These are phyloP conservation scores for Ascochyta fabae DNA, from an alignment of 2,329 filamentous ascomycete species.

Conservation along the genomic window DNA sequence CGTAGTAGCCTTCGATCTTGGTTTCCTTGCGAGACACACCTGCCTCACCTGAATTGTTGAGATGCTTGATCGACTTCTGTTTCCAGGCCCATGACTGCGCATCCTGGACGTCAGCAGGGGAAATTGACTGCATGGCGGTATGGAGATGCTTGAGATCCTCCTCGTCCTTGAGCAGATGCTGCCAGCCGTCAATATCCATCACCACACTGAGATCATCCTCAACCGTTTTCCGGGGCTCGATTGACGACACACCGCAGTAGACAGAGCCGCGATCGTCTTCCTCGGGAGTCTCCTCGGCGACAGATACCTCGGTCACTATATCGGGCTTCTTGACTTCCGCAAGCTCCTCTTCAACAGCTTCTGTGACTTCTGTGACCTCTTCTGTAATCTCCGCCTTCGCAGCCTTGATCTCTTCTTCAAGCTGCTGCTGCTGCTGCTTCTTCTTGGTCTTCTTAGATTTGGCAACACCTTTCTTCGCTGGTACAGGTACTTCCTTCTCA, in stretches of 20 bases:
- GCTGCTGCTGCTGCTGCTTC: constrained; percentile 78
- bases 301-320: constrained; percentile 34
- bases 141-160: constrained; percentile 68
- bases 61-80: constrained; percentile 73
- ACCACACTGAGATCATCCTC: constrained; percentile 69
- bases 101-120: constrained; percentile 61
- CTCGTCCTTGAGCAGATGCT: constrained; percentile 71
- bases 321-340: constrained; percentile 35
- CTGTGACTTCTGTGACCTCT: constrained; percentile 55
- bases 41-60: constrained; percentile 64
- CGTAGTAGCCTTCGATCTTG: constrained; percentile 74
- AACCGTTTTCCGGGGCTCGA: constrained; percentile 67
- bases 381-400: constrained; percentile 51
- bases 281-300: constrained; percentile 39
- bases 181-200: constrained; percentile 74
- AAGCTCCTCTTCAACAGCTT: constrained; percentile 41
- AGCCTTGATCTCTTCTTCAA: constrained; percentile 62
- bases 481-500: constrained; percentile 31
- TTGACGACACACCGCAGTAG: constrained; percentile 65
- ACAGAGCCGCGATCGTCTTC: constrained; percentile 58
- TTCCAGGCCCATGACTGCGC: constrained; percentile 71
- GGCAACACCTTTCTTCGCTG: constrained; percentile 49
- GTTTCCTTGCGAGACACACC: constrained; percentile 61
- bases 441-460: constrained; percentile 79
- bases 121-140: constrained; percentile 56